These are phyloP conservation scores for Saturnispora serradocipensis DNA, from an alignment of 805 yeast genomes.

Conservation along the genomic window DNA sequence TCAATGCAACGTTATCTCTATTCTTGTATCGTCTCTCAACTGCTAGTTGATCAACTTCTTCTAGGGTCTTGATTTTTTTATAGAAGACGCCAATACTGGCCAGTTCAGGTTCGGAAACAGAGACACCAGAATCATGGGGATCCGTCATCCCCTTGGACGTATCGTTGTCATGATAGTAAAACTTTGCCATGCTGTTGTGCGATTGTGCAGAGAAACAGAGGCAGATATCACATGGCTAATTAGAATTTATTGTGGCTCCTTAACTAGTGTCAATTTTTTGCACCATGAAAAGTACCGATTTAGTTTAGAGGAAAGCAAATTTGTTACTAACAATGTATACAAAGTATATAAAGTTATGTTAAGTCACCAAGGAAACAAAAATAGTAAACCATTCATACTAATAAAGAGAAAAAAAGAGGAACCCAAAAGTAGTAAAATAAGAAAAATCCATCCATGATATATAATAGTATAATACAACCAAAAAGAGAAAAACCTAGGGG, in stretches of 20 bases:
- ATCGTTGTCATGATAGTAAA: slow-evolving; percentile 57
- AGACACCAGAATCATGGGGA: slow-evolving; percentile 62
- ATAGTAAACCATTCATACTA: neutral
- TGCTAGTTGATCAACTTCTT: slow-evolving; percentile 61
- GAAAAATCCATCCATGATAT: neutral
- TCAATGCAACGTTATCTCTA: slow-evolving; percentile 61
- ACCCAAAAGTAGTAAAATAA: neutral
- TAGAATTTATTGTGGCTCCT: neutral
- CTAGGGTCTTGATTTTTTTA: slow-evolving; percentile 38
- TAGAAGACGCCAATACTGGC: slow-evolving; percentile 61
- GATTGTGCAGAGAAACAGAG: neutral
- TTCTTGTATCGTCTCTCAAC: slow-evolving; percentile 64
- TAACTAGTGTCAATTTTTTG: neutral
- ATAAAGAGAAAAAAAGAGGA: neutral
- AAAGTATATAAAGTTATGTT: neutral
- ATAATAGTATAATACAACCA: neutral
- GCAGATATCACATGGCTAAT: neutral
- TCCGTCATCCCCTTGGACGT: slow-evolving; percentile 51
- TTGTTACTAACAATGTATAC: neutral
- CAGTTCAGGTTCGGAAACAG: slow-evolving; percentile 43
- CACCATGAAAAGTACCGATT: neutral
- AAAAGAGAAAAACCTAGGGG: neutral
- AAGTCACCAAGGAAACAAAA: neutral
- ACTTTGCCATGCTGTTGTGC: slow-evolving; percentile 12
- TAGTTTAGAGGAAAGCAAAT: neutral